Evolutionary conservation across 495 filamentous ascomycete genomes (phyloP), one percentile per base, ranked within the genome.

Genomic region (Aspergillus incahuasiensis): DNA sequence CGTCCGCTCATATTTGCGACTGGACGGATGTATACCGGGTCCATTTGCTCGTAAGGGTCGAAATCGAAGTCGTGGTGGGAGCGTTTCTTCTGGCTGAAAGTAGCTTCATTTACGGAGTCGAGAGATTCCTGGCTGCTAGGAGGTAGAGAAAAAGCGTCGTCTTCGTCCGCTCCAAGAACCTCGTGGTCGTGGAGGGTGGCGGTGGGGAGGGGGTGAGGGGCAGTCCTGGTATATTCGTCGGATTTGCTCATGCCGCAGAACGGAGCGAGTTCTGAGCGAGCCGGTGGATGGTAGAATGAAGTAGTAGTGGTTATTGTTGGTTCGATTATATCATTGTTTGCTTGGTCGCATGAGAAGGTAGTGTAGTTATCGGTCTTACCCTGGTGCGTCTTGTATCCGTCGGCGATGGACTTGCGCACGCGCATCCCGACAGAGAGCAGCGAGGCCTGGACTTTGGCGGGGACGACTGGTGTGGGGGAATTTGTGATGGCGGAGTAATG

Each of bases 381-480:
- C 54, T 55, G 57, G 54, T 75, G 63, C 12, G 88, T 92, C 73
- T 92, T 95, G 75, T 96, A 95, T 49, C 92, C 92, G 55, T 96
- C 91, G 0, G 89, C 88, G 3, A 97, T 85, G 9, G 87, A 86
- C 71, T 97, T 96, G 56, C 92, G 86, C 48, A 97, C 81, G 32
- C 91, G 84, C 89, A 96, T 95, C 60, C 92, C 92, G 50, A 97
- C 92, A 56, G 79, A 86, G 4, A 96, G 76, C 13, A 97, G 84
- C 15, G 85, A 86, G 15, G 90, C 76, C 68, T 94, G 89, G 20
- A 95, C 78, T 19, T 74, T 75, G 8, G 72, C 65, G 8, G 90
- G 82, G 18, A 90, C 76, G 20, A 71, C 60, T 24, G 80, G 82
- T 6, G 59, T 69, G 35, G 71, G 66, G 42, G 69, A 70, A 48